Conservation (phyloP, 2,329 filamentous ascomycete genomes). For the Aspergillus clavatus region DNA sequence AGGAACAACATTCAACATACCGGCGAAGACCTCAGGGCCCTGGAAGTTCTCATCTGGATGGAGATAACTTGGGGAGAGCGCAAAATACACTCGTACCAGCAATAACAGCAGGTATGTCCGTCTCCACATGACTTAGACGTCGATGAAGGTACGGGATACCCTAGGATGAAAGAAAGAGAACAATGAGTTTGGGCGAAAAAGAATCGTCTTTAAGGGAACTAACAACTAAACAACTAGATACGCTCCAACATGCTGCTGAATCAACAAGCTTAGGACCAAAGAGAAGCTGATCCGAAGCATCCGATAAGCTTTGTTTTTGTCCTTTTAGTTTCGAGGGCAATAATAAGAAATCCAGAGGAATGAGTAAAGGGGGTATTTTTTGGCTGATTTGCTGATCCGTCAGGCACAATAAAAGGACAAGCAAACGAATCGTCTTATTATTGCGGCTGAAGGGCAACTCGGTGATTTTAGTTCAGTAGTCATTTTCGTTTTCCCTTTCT, state of each 20-base stretch:
- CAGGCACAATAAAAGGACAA: neutral
- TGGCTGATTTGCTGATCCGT: slow-evolving; percentile 2
- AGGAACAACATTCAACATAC: slow-evolving; percentile 52
- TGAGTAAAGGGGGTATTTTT: too few relatives aligned
- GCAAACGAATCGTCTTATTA: neutral
- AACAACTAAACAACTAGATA: too few relatives aligned
- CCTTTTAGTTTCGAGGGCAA: too few relatives aligned
- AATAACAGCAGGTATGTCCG: slow-evolving; percentile 80
- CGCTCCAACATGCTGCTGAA: slow-evolving; percentile 5
- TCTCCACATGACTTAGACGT: slow-evolving; percentile 68
- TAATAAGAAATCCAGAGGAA: neutral
- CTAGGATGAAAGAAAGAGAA: slow-evolving; percentile 6
- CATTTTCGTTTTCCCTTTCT: too few relatives aligned
- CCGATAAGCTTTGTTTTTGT: neutral
- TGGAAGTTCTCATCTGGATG: slow-evolving; percentile 99
- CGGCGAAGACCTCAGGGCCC: slow-evolving; percentile 92
- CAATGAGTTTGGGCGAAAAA: neutral
- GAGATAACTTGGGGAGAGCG: slow-evolving; percentile 89
- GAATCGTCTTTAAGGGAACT: too few relatives aligned
- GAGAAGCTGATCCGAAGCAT: slow-evolving; percentile 3
- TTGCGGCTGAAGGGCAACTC: too few relatives aligned
- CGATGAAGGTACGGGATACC: slow-evolving; percentile 15
- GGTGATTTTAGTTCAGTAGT: too few relatives aligned
- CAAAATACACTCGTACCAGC: slow-evolving; percentile 86
- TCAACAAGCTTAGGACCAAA: neutral